These are phyloP conservation scores for Fremontodendron californicum DNA, from an alignment of 345 rosid genomes.

Conservation along the genomic window DNA sequence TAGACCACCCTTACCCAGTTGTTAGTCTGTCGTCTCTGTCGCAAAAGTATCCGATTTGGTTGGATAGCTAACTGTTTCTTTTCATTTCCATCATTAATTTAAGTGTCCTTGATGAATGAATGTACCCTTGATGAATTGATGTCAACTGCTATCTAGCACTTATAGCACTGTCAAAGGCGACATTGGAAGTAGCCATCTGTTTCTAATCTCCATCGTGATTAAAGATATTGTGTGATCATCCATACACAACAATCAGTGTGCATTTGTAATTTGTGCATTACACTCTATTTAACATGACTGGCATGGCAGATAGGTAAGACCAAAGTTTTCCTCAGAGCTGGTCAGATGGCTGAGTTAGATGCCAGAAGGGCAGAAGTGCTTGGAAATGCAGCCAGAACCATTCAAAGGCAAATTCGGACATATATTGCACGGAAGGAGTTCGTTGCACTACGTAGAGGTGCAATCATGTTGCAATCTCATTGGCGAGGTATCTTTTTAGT, in stretches of 20 bases:
- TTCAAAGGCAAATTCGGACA: slow-evolving; percentile 84
- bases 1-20: not conserved
- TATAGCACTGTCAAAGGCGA: not conserved
- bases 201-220: not conserved
- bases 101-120: not conserved
- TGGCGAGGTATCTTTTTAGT: slow-evolving; percentile 67
- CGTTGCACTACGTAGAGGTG: slow-evolving; percentile 68
- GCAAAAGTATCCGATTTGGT: not conserved
- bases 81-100: not conserved
- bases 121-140: not conserved
- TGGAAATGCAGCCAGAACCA: slow-evolving; percentile 92
- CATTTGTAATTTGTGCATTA: slow-evolving; percentile 4
- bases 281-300: slow-evolving; percentile 20
- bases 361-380: slow-evolving; percentile 98
- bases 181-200: not conserved
- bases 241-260: not conserved
- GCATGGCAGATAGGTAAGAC: slow-evolving; percentile 80
- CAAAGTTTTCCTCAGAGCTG: slow-evolving; percentile 96
- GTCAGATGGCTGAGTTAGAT: slow-evolving; percentile 99
- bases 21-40: not conserved
- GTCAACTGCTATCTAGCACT: not conserved
- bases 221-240: slow-evolving; percentile 5
- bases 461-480: slow-evolving; percentile 73
- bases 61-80: not conserved
- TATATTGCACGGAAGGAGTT: slow-evolving; percentile 89